Evolutionary conservation across 164 flowering plant species (phyloP).

Genomic region (Nymphaea colorata): DNA sequence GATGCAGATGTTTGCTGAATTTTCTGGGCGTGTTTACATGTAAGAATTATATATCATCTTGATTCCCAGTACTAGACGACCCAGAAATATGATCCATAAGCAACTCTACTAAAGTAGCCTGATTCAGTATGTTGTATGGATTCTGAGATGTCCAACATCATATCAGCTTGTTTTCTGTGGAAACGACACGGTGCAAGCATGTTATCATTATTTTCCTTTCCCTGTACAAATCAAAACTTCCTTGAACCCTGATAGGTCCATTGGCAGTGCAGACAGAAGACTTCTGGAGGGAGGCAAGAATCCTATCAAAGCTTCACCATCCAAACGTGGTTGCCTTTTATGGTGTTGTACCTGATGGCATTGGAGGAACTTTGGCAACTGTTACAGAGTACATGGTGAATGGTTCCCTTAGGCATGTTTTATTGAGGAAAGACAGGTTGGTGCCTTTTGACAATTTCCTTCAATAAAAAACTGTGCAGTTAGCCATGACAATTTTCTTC

Average conservation of each 20-base stretch:
- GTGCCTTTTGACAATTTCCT: conserved; percentile 4
- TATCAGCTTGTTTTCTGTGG: too few relatives aligned
- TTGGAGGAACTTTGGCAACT: conserved; percentile 75
- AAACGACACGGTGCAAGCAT: too few relatives aligned
- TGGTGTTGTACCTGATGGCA: conserved; percentile 83
- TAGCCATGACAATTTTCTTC: background rate
- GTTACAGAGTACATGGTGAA: conserved; percentile 79
- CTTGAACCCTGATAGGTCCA: background rate
- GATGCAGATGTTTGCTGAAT: too few relatives aligned
- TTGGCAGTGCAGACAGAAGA: conserved; percentile 42
- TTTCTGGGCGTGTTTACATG: too few relatives aligned
- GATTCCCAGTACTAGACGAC: too few relatives aligned
- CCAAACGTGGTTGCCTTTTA: conserved; percentile 87
- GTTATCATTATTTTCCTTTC: too few relatives aligned
- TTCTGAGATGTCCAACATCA: too few relatives aligned
- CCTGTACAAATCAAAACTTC: background rate
- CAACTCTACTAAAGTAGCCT: too few relatives aligned
- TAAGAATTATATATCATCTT: too few relatives aligned
- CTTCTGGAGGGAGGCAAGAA: conserved; percentile 83
- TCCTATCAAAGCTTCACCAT: conserved; percentile 78
- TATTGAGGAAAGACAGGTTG: conserved; percentile 54
- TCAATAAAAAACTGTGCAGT: background rate
- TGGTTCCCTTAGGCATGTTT: conserved; percentile 66
- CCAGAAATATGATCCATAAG: too few relatives aligned
- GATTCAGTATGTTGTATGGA: too few relatives aligned